phyloP scores from a whole-genome alignment of 2,329 filamentous ascomycete species.

The Trichoderma lentiforme region DNA sequence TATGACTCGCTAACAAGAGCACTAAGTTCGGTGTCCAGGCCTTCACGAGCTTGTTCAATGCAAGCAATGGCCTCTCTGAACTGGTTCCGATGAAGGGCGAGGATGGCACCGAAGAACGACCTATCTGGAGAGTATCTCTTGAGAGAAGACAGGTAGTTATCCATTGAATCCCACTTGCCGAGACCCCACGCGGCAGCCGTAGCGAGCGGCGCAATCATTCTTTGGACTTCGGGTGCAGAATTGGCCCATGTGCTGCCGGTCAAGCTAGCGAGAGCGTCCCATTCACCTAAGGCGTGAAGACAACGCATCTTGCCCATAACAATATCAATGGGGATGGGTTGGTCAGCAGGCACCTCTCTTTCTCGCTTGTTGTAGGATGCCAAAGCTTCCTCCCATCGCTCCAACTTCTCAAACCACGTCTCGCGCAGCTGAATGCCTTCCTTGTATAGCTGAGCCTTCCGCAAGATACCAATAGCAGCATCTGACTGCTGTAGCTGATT shows the following conservation, averaged over 20 bases:
- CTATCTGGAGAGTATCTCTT: constrained; percentile 89
- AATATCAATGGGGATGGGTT: constrained; percentile 74
- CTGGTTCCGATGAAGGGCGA: constrained; percentile 91
- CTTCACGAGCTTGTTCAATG: constrained; percentile 88
- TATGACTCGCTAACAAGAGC: constrained; percentile 98
- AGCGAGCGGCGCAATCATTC: constrained; percentile 86
- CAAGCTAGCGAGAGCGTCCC: constrained; percentile 85
- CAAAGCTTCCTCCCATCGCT: constrained; percentile 96
- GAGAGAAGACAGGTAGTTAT: constrained; percentile 93
- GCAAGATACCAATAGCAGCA: constrained; percentile 93
- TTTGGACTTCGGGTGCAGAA: constrained; percentile 80
- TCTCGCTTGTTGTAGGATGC: constrained; percentile 89
- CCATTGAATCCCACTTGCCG: constrained; percentile 97
- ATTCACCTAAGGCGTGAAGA: constrained; percentile 93
- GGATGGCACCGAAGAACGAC: constrained; percentile 95
- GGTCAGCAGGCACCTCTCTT: constrained; percentile 57
- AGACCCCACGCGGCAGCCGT: constrained; percentile 96
- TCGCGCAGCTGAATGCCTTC: constrained; percentile 92
- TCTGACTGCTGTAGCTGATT: constrained; percentile 98
- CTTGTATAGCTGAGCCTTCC: constrained; percentile 91
- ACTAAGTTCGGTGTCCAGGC: constrained; percentile 90
- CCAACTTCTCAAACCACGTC: constrained; percentile 98
- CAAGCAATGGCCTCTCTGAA: constrained; percentile 87
- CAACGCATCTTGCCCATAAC: constrained; percentile 99
- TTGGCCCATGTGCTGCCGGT: constrained; percentile 93